phyloP scores from a whole-genome alignment of 257 asterid species.

The Agastache rugosa region DNA sequence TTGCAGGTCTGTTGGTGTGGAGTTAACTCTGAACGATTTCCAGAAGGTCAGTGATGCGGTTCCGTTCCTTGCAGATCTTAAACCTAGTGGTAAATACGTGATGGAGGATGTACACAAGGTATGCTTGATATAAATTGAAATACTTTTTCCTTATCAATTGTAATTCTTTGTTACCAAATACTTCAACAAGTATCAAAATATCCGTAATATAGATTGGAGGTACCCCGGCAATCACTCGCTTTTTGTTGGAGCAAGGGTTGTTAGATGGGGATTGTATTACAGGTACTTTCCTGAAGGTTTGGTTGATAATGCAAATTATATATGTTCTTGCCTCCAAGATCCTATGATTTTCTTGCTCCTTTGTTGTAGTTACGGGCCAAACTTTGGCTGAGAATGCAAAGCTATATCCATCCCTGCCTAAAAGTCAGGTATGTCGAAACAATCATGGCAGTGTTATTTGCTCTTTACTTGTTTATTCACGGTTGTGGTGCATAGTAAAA shows the following conservation, averaged over 20 bases:
- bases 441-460: constrained; percentile 22
- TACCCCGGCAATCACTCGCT: constrained; percentile 82
- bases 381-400: constrained; percentile 93
- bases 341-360: constrained; percentile 12
- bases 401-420: constrained; percentile 75
- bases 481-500: constrained; percentile 23
- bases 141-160: background rate
- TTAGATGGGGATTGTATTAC: constrained; percentile 91
- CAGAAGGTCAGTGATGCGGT: constrained; percentile 92
- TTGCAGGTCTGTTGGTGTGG: constrained; percentile 94
- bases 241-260: constrained; percentile 77
- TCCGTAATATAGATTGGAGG: constrained; percentile 82
- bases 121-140: constrained; percentile 26
- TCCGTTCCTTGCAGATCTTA: constrained; percentile 97
- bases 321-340: constrained; percentile 12
- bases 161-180: constrained; percentile 22
- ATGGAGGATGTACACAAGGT: constrained; percentile 99
- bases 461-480: constrained; percentile 28
- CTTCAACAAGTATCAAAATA: constrained; percentile 1
- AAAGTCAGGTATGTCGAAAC: constrained; percentile 72
- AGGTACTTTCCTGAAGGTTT: constrained; percentile 49
- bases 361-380: constrained; percentile 78
- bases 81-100: constrained; percentile 98
- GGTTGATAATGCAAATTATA: constrained; percentile 17
- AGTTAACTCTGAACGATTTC: constrained; percentile 86